Evolutionary conservation across 2,329 filamentous ascomycete genomes (phyloP).

Genomic region (Fusarium equiseti): DNA sequence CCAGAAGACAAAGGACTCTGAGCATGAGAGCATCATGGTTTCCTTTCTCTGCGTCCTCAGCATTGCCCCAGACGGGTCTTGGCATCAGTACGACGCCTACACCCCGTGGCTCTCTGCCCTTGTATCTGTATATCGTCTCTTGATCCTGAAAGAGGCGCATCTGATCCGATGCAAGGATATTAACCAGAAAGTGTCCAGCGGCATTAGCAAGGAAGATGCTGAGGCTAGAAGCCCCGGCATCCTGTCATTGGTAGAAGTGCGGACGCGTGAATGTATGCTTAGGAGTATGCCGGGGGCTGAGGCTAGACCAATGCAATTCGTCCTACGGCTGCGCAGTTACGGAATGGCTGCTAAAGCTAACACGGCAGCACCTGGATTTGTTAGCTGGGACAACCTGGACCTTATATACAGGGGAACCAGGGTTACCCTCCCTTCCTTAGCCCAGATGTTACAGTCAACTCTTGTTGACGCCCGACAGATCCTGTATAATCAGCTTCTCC

Average conservation of each 20-base stretch:
- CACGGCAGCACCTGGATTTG: background rate
- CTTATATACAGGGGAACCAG: background rate
- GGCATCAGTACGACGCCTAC: no score
- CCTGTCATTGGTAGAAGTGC: background rate
- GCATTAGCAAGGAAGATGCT: background rate
- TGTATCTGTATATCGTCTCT: background rate
- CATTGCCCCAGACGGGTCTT: no score
- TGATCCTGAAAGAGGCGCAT: background rate
- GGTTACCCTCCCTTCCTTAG: background rate
- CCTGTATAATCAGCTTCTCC: no score
- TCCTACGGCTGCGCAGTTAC: constrained; percentile 3
- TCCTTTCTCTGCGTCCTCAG: no score
- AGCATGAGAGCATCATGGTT: no score
- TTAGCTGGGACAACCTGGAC: background rate
- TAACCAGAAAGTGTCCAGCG: background rate
- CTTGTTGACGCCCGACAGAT: no score
- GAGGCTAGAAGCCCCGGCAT: background rate
- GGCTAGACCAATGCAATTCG: background rate
- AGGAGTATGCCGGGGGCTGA: background rate
- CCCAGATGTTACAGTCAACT: background rate
- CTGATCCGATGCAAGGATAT: background rate
- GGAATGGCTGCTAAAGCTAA: background rate
- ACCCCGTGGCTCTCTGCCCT: background rate
- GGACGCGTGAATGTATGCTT: background rate
- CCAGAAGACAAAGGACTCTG: no score